phyloP scores from a whole-genome alignment of 177 flowering plant genomes.

The Telopea speciosissima region DNA sequence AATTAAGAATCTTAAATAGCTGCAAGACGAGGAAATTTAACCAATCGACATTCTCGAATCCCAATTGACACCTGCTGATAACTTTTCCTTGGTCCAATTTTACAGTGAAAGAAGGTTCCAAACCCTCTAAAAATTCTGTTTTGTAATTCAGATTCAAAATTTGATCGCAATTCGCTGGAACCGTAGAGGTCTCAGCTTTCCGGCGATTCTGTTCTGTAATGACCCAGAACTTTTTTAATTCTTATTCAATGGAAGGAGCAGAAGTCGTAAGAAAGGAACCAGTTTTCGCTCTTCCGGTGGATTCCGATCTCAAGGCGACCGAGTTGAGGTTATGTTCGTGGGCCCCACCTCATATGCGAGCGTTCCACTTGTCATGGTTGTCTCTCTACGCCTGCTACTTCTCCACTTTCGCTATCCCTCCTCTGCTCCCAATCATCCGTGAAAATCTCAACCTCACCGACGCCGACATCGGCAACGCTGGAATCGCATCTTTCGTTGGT shows the following conservation, averaged over 20 bases:
- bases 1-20: too few species aligned
- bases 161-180: too few species aligned
- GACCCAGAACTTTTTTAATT: too few species aligned
- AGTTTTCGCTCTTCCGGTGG: constrained; percentile 24
- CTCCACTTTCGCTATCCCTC: constrained; percentile 64
- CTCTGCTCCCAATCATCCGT: constrained; percentile 47
- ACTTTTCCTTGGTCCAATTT: too few species aligned
- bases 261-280: background rate
- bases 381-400: constrained; percentile 54
- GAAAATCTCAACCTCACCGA: constrained; percentile 43
- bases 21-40: too few species aligned
- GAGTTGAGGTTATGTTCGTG: constrained; percentile 35
- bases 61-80: too few species aligned
- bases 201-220: too few species aligned
- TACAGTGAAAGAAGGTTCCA: too few species aligned
- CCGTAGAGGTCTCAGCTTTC: too few species aligned
- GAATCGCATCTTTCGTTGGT: constrained; percentile 53
- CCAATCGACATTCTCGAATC: too few species aligned
- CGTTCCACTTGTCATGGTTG: constrained; percentile 68
- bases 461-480: constrained; percentile 43
- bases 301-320: constrained; percentile 44
- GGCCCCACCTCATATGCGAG: constrained; percentile 53
- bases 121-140: too few species aligned
- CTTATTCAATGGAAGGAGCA: background rate
- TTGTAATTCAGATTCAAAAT: too few species aligned